A percentile compares a stretch with the other conserved stretches of the same genome.
These are phyloP conservation scores for Zhuliangozyma blackwelliae DNA, from an alignment of 1,139 yeast genomes.

Conservation along the genomic window DNA sequence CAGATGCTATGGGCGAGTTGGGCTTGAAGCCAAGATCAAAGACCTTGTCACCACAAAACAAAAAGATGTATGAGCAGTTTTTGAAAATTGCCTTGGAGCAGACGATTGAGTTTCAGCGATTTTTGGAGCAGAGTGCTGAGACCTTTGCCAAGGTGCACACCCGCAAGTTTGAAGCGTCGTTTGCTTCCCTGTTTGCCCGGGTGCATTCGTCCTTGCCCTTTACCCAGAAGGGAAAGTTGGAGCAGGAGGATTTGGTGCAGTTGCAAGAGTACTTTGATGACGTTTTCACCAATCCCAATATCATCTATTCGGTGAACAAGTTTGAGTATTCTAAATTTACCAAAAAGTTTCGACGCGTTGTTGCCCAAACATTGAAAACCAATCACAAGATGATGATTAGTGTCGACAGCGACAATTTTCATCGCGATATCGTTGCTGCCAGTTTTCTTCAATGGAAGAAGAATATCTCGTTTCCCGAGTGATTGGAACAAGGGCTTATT, in stretches of 20 bases:
- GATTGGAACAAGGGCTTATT: too few relatives aligned
- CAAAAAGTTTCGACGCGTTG: conserved; percentile 4
- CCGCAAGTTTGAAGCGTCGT: conserved; percentile 1
- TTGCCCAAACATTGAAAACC: conserved; percentile 3
- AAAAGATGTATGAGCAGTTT: too few relatives aligned
- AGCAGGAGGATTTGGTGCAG: conserved; percentile 4
- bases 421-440: conserved; percentile 7
- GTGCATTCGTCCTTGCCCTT: conserved; percentile 5
- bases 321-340: conserved; percentile 6
- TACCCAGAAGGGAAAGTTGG: conserved; percentile 1
- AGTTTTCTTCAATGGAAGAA: conserved; percentile 7
- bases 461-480: conserved; percentile 4
- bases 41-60: too few relatives aligned
- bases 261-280: conserved; percentile 4
- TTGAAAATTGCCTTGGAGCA: conserved; percentile 1
- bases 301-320: conserved; percentile 6
- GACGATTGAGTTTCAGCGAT: conserved; percentile 5
- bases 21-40: too few relatives aligned
- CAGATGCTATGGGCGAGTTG: too few relatives aligned
- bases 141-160: too few relatives aligned
- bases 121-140: conserved; percentile 5
- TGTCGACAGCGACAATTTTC: conserved; percentile 3
- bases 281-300: conserved; percentile 3
- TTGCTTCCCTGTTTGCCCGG: conserved; percentile 4
- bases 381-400: conserved; percentile 5